These are phyloP conservation scores for Cladorrhinum sp. DNA, from an alignment of 2,329 filamentous ascomycete genomes.

Conservation along the genomic window DNA sequence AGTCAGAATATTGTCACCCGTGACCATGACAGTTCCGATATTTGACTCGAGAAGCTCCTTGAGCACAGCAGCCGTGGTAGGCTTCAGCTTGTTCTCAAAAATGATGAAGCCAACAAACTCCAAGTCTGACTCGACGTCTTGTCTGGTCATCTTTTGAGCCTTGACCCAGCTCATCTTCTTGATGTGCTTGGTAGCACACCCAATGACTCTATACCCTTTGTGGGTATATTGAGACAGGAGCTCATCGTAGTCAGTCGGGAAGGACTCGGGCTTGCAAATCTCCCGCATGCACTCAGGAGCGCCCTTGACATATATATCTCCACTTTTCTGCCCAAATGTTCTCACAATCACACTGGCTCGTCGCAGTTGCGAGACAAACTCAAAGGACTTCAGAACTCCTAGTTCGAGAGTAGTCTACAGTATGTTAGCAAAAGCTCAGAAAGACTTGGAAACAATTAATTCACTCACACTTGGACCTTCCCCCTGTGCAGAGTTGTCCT, in stretches of 20 bases:
- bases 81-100: constrained; percentile 97
- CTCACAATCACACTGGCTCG: constrained; percentile 90
- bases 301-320: constrained; percentile 90
- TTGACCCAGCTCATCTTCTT: constrained; percentile 89
- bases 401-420: constrained; percentile 69
- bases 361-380: constrained; percentile 90
- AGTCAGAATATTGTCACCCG: constrained; percentile 95
- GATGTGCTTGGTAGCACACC: constrained; percentile 85
- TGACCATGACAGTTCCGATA: constrained; percentile 93
- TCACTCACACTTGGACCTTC: not conserved
- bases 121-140: constrained; percentile 78
- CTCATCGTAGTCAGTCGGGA: constrained; percentile 82
- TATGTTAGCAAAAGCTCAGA: not conserved
- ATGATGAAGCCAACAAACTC: constrained; percentile 96
- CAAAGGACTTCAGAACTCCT: constrained; percentile 86
- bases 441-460: constrained; percentile 26
- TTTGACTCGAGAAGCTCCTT: constrained; percentile 78
- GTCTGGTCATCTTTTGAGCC: constrained; percentile 86
- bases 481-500: constrained; percentile 34
- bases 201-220: constrained; percentile 93
- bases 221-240: constrained; percentile 89
- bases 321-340: constrained; percentile 79
- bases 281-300: constrained; percentile 95
- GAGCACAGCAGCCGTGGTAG: constrained; percentile 76
- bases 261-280: constrained; percentile 80